A percentile compares a stretch with the other conserved stretches of the same genome.
Conservation (phyloP, 1,284 basidiomycete species). For the Tilletia setariae region DNA sequence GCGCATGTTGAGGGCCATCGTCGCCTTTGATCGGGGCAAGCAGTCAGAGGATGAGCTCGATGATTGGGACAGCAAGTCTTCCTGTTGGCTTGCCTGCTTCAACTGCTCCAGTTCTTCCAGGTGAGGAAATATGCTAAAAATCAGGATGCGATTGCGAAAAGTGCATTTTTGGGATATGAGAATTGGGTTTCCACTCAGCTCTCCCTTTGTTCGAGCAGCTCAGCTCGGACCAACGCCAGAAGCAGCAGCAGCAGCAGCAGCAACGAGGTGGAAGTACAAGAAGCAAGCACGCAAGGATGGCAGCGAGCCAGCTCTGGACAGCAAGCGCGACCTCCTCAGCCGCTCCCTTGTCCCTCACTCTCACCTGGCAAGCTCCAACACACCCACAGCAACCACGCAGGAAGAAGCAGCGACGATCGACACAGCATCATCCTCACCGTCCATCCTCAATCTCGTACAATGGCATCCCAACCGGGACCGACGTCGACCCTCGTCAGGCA, state of each 20-base stretch:
- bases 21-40: not conserved
- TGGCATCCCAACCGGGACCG: not conserved
- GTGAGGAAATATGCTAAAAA: no score
- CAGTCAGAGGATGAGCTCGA: no score
- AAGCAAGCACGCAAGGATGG: not conserved
- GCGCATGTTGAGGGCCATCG: not conserved
- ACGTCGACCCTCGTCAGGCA: not conserved
- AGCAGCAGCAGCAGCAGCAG: not conserved
- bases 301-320: not conserved
- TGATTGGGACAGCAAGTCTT: no score
- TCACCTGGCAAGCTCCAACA: not conserved
- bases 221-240: not conserved
- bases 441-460: slow-evolving; percentile 8
- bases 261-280: not conserved
- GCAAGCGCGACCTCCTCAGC: not conserved
- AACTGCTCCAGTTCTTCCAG: no score
- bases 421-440: not conserved
- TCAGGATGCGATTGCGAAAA: no score
- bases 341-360: not conserved
- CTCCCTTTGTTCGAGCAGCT: not conserved
- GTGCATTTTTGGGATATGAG: no score
- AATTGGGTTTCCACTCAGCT: no score
- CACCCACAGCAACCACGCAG: not conserved
- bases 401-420: not conserved
- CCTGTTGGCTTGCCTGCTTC: no score